Base-by-base conservation (phyloP, 106 monocot species). In the Chionographis japonica region DNA sequence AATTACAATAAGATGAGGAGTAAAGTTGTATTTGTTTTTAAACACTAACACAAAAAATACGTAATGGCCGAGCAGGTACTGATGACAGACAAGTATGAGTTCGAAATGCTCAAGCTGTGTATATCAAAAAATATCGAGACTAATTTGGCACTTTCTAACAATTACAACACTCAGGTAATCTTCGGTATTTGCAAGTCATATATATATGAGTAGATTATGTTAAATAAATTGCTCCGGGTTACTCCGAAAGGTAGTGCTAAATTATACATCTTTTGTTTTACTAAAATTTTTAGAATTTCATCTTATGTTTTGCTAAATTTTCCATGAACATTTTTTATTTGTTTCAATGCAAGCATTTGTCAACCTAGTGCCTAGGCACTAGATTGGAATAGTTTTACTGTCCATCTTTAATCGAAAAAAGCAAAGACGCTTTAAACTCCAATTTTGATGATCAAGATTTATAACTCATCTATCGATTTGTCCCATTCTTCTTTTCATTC, bases 1-100 rank as follows among this genome's bases (percentile, higher is more conserved):
- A 46, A 6, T 46, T 15, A 4, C 1, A 27, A 9, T 9, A 46
- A 70, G 38, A 16, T 20, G 36, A 70, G 35, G 2, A 66, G 12
- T 49, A 14, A 43, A 49, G 61, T 37, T 37, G 8, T 53, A 7
- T 13, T 12, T 7, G 2, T 15, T 4, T 64, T 17, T 38, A 15
- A 43, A 9, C 40, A 12, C 7, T 56, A 6, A 46, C 46, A 27
- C 27, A 27, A 27, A 27, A 27, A 40, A 73, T 35, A 49, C 15
- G 43, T 62, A 27, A 3, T 69, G 35, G 9, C 57, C 62, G n/a
- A n/a, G n/a, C 72, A 94, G 95, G 92, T 98, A 18, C 56, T 73
- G 7, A 60, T 86, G 52, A 62, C 83, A 46, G 4, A 73, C 52
- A 85, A 89, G 74, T 57, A 83, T 54, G 87, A 90, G 50, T 89